Percentiles rank a stretch among this genome's conserved stretches.
These are phyloP conservation scores for Cystobasidiopsis lactophilus DNA, from an alignment of 768 basidiomycete species.

Conservation along the genomic window DNA sequence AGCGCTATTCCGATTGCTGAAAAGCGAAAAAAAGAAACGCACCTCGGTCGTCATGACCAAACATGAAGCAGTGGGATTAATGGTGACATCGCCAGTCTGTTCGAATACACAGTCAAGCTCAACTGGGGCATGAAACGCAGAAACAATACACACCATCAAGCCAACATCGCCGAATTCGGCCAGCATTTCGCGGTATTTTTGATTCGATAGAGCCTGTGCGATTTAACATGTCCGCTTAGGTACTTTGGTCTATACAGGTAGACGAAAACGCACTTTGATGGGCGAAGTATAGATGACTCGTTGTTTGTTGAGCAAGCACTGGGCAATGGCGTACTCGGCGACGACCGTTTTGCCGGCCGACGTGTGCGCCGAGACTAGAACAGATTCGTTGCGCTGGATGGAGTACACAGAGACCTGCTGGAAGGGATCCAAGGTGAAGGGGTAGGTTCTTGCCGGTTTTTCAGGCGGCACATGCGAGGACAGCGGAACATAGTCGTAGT, in stretches of 20 bases:
- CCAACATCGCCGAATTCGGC: slow-evolving; percentile 96
- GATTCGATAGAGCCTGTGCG: slow-evolving; percentile 78
- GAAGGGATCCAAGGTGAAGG: slow-evolving; percentile 92
- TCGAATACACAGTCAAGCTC: no score
- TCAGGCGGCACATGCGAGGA: slow-evolving; percentile 71
- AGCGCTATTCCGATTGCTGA: background rate
- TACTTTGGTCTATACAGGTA: background rate
- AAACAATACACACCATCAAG: no score
- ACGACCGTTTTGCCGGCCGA: slow-evolving; percentile 99
- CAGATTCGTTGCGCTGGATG: slow-evolving; percentile 91
- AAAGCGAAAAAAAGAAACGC: slow-evolving; percentile 13
- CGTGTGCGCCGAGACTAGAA: slow-evolving; percentile 93
- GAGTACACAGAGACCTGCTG: slow-evolving; percentile 83
- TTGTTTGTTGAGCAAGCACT: slow-evolving; percentile 77
- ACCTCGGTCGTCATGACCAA: slow-evolving; percentile 99
- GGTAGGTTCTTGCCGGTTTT: slow-evolving; percentile 79
- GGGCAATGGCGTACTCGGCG: slow-evolving; percentile 96
- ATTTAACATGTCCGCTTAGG: background rate
- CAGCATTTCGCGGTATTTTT: slow-evolving; percentile 94
- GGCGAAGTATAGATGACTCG: slow-evolving; percentile 98
- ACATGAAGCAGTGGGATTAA: slow-evolving; percentile 89
- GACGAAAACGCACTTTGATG: slow-evolving; percentile 71
- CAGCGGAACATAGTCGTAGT: slow-evolving; percentile 75
- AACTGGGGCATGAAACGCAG: no score
- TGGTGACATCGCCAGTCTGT: slow-evolving; percentile 98